phyloP scores from a whole-genome alignment of 2,329 filamentous ascomycete species.

The Cucurbitaria berberidis region DNA sequence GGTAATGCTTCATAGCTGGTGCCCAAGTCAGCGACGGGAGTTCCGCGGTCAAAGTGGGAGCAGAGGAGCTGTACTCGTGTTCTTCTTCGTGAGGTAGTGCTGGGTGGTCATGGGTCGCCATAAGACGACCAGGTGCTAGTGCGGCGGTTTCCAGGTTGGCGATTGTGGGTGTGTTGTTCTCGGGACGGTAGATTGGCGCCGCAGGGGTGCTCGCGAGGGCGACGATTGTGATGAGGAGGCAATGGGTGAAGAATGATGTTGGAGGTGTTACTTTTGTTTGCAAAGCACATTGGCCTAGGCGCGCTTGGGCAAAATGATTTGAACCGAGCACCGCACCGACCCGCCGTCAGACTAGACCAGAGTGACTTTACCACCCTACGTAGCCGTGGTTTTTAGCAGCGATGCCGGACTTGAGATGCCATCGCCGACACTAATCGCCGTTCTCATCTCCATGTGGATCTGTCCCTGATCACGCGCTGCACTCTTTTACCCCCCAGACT shows the following conservation, averaged over 20 bases:
- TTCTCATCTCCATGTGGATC: neutral
- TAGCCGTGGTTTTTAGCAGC: slow-evolving; percentile 11
- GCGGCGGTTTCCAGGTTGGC: slow-evolving; percentile 46
- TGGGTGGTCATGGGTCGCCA: slow-evolving; percentile 50
- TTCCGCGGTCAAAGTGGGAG: slow-evolving; percentile 3
- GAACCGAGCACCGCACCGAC: slow-evolving; percentile 37
- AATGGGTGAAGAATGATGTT: slow-evolving; percentile 20
- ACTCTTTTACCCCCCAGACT: neutral
- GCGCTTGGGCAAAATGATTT: slow-evolving; percentile 21
- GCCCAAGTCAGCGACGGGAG: slow-evolving; percentile 28
- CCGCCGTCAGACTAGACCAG: slow-evolving; percentile 24
- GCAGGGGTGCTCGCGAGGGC: slow-evolving; percentile 8
- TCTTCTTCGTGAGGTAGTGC: slow-evolving; percentile 47
- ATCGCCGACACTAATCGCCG: neutral
- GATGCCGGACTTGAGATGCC: slow-evolving; percentile 20
- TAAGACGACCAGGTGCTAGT: slow-evolving; percentile 46
- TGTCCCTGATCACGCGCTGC: neutral
- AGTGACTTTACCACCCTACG: slow-evolving; percentile 7
- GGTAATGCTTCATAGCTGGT: slow-evolving; percentile 87
- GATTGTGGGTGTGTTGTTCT: slow-evolving; percentile 20
- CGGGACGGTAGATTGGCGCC: slow-evolving; percentile 8
- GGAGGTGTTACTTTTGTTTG: slow-evolving; percentile 37
- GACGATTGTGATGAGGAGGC: slow-evolving; percentile 19
- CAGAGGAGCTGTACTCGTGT: slow-evolving; percentile 46
- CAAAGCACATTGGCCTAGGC: slow-evolving; percentile 31